Evolutionary conservation across 805 yeast genomes (phyloP).

Genomic region (Myxozyma kluyveri): DNA sequence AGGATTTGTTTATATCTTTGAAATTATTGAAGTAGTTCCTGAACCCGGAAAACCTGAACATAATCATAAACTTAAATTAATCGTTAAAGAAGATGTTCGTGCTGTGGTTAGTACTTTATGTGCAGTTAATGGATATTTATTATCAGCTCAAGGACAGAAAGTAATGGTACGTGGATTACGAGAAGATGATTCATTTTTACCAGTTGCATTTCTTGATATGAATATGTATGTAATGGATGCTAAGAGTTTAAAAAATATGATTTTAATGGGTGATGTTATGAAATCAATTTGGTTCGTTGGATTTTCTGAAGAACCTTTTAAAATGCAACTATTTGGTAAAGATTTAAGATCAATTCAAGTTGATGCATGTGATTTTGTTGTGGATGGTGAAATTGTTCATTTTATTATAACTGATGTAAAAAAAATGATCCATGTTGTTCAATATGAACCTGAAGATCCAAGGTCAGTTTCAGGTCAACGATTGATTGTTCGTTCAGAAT

Average conservation of each 20-base stretch:
- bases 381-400: conserved; percentile 64
- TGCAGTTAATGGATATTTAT: conserved; percentile 78
- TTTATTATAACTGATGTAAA: conserved; percentile 68
- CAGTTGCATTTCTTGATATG: conserved; percentile 92
- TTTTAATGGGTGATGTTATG: conserved; percentile 77
- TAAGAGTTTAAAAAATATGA: conserved; percentile 76
- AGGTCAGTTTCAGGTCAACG: conserved; percentile 75
- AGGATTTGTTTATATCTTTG: conserved; percentile 73
- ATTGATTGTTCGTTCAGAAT: conserved; percentile 65
- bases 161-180: conserved; percentile 75
- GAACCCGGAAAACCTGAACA: conserved; percentile 86
- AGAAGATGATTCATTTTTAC: conserved; percentile 80
- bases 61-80: conserved; percentile 69
- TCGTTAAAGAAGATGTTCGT: conserved; percentile 68
- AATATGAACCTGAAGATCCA: conserved; percentile 91
- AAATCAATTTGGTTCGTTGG: conserved; percentile 79
- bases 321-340: conserved; percentile 75
- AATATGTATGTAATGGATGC: conserved; percentile 74
- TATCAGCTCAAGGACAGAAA: conserved; percentile 85
- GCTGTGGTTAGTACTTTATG: conserved; percentile 81
- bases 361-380: conserved; percentile 70
- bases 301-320: conserved; percentile 91
- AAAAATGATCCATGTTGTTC: conserved; percentile 64
- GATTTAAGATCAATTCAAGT: conserved; percentile 65
- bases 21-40: conserved; percentile 78